These are phyloP conservation scores for Botrytis galanthina DNA, from an alignment of 2,329 filamentous ascomycete genomes.

Conservation along the genomic window DNA sequence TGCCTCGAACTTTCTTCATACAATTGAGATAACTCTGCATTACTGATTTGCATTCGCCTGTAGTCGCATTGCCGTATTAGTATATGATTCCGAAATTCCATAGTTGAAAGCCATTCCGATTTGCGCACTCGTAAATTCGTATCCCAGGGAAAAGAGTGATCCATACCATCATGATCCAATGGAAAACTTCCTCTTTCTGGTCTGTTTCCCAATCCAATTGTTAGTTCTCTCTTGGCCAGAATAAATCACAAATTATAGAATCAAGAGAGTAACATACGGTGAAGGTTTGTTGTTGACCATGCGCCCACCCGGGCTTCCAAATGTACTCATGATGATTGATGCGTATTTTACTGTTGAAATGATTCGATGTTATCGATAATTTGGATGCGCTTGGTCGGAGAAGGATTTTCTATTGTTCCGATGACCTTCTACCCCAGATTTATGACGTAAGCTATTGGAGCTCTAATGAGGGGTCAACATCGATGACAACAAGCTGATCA, in stretches of 20 bases:
- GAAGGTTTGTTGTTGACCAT: conserved; percentile 64
- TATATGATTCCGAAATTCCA: conserved; percentile 16
- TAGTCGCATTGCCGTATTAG: conserved; percentile 2
- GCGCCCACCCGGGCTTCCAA: conserved; percentile 68
- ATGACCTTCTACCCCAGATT: background rate
- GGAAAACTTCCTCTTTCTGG: conserved; percentile 93
- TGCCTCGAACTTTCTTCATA: conserved; percentile 77
- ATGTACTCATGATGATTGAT: conserved; percentile 53
- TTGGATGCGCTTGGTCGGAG: background rate
- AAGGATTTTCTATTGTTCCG: conserved; percentile 18
- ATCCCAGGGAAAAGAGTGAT: background rate
- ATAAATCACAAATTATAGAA: background rate
- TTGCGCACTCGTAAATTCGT: background rate
- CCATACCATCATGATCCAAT: conserved; percentile 82
- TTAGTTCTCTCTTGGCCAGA: conserved; percentile 1
- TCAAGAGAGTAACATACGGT: conserved; percentile 52
- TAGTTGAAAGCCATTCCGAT: background rate
- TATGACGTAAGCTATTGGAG: conserved; percentile 2
- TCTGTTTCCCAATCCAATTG: conserved; percentile 44
- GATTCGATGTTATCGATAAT: conserved; percentile 12
- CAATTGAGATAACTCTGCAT: conserved; percentile 85
- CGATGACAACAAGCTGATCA: background rate
- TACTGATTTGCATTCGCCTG: conserved; percentile 88
- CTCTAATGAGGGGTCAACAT: background rate
- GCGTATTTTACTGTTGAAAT: background rate